phyloP scores from a whole-genome alignment of 192 early-diverging fungal species.

The Linderina pennispora region DNA sequence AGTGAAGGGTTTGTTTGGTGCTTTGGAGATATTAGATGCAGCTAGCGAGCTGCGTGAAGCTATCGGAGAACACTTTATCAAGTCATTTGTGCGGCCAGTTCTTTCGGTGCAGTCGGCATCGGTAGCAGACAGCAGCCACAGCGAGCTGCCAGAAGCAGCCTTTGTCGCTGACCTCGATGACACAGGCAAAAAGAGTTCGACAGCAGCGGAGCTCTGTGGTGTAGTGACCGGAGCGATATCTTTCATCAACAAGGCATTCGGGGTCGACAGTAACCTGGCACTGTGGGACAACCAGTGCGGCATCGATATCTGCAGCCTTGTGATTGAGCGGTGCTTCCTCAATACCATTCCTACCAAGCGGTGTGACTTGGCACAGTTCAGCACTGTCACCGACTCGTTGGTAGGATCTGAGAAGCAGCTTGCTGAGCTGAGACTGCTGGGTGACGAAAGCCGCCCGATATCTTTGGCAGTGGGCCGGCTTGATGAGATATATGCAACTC shows the following conservation, averaged over 20 bases:
- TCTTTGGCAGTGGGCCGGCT: slow-evolving; percentile 5
- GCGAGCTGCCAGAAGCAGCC: too few relatives aligned
- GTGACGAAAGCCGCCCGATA: slow-evolving; percentile 5
- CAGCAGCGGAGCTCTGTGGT: slow-evolving; percentile 1
- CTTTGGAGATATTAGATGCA: slow-evolving; percentile 10
- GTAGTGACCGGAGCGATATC: slow-evolving; percentile 1
- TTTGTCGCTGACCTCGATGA: too few relatives aligned
- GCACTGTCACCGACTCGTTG: slow-evolving; percentile 2
- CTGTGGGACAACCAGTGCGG: neutral
- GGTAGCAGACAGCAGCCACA: too few relatives aligned
- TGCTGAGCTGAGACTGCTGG: neutral
- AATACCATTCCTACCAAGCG: slow-evolving; percentile 13
- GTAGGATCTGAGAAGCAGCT: slow-evolving; percentile 13
- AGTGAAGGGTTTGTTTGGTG: slow-evolving; percentile 4
- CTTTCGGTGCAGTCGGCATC: slow-evolving; percentile 4
- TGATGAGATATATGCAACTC: slow-evolving; percentile 13
- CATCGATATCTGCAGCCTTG: slow-evolving; percentile 7
- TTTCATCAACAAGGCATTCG: slow-evolving; percentile 5
- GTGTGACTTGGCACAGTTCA: slow-evolving; percentile 4
- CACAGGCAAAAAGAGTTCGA: neutral
- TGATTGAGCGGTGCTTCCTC: slow-evolving; percentile 20
- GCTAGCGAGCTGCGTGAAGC: neutral
- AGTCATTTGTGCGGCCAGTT: slow-evolving; percentile 8
- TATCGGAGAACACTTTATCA: slow-evolving; percentile 9
- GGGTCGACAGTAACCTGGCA: neutral